phyloP scores from a whole-genome alignment of 257 asterid species.

The Solanum medicagineum region DNA sequence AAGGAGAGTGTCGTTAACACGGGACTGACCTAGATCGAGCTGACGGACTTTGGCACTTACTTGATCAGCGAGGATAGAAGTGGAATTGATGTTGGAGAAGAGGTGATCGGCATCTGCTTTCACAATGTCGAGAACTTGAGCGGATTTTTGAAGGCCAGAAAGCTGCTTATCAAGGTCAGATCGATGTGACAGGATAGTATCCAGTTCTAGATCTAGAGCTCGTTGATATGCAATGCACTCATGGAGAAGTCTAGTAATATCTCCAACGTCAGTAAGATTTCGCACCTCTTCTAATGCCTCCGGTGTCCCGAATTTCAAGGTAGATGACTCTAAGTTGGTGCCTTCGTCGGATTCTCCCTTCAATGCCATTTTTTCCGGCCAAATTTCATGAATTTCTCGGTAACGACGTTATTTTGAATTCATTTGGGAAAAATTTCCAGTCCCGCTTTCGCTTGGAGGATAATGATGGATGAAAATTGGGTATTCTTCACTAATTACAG shows the following conservation, averaged over 20 bases:
- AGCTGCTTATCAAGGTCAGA: slow-evolving; percentile 68
- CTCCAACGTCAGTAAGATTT: slow-evolving; percentile 75
- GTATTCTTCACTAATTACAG: neutral
- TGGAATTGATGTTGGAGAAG: slow-evolving; percentile 67
- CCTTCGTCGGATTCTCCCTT: neutral
- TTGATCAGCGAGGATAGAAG: slow-evolving; percentile 70
- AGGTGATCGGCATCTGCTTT: slow-evolving; percentile 56
- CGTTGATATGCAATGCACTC: slow-evolving; percentile 92
- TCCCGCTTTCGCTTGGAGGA: neutral
- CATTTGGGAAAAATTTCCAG: neutral
- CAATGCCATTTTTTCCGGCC: neutral
- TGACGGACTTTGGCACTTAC: slow-evolving; percentile 81
- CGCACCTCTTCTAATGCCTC: slow-evolving; percentile 56
- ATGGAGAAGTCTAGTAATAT: slow-evolving; percentile 83
- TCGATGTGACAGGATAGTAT: slow-evolving; percentile 62
- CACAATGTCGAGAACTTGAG: slow-evolving; percentile 60
- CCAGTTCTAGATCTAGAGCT: slow-evolving; percentile 68
- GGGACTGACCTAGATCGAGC: slow-evolving; percentile 81
- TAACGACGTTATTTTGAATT: neutral
- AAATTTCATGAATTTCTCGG: neutral
- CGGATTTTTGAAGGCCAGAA: slow-evolving; percentile 54
- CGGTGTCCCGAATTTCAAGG: slow-evolving; percentile 45
- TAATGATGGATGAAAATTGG: neutral
- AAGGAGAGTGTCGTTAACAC: slow-evolving; percentile 69
- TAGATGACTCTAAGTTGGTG: neutral